phyloP scores from a whole-genome alignment of 768 basidiomycete species.

The Lactarius tabidus region DNA sequence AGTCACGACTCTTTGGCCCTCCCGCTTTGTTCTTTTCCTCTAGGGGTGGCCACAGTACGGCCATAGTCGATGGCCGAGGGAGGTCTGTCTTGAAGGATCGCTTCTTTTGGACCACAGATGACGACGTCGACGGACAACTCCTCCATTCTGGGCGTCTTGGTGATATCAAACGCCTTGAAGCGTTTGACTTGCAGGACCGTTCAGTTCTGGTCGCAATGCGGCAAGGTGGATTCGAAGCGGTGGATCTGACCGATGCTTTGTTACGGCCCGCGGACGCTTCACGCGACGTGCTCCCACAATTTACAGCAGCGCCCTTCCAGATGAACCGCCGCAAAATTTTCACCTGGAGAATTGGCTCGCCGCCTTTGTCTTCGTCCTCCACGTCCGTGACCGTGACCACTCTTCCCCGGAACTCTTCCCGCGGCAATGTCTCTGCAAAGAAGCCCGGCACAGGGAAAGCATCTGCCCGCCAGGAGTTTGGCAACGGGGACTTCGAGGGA shows the following conservation, averaged over 20 bases:
- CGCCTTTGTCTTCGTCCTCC: constrained; percentile 33
- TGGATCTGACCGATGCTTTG: constrained; percentile 75
- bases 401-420: constrained; percentile 34
- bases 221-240: constrained; percentile 79
- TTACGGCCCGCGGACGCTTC: constrained; percentile 79
- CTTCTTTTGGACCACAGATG: constrained; percentile 74
- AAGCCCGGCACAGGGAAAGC: constrained; percentile 49
- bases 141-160: constrained; percentile 53
- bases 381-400: not conserved
- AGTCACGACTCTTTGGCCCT: constrained; percentile 80
- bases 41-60: constrained; percentile 85
- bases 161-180: constrained; percentile 78
- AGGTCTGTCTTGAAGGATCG: constrained; percentile 78
- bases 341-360: constrained; percentile 80
- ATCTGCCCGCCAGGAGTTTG: constrained; percentile 48
- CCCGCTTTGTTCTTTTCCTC: constrained; percentile 85
- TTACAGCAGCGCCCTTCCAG: constrained; percentile 54
- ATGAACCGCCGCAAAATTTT: constrained; percentile 70
- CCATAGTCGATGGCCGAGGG: constrained; percentile 83
- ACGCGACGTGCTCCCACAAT: constrained; percentile 66
- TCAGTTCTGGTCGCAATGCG: constrained; percentile 82
- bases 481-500: constrained; percentile 46
- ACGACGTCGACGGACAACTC: constrained; percentile 41
- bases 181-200: constrained; percentile 71
- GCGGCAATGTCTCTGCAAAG: constrained; percentile 38